A percentile compares a stretch with the other conserved stretches of the same genome.
Conservation (phyloP, 306 rosid species). For the Senna siamea region DNA sequence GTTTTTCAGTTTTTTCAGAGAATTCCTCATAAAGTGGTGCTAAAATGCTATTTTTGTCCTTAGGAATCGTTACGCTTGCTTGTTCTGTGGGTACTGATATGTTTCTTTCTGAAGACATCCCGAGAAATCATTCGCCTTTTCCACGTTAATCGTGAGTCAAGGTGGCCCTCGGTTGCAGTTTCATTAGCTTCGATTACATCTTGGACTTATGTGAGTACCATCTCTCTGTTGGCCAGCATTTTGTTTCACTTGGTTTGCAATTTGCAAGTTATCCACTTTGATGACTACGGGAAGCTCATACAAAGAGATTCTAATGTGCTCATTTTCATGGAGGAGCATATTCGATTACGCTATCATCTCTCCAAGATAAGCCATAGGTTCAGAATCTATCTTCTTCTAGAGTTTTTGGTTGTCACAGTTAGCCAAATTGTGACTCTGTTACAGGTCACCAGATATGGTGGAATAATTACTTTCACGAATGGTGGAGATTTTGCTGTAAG, state of each 20-base stretch:
- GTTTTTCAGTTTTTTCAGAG: neutral
- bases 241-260: constrained; percentile 86
- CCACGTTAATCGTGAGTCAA: constrained; percentile 49
- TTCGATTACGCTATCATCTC: constrained; percentile 73
- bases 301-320: constrained; percentile 68
- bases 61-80: constrained; percentile 69
- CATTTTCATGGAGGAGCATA: constrained; percentile 75
- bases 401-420: constrained; percentile 69
- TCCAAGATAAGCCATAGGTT: constrained; percentile 88
- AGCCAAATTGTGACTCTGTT: constrained; percentile 73
- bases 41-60: neutral
- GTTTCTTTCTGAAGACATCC: constrained; percentile 61
- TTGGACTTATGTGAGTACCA: constrained; percentile 76
- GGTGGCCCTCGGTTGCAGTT: constrained; percentile 59
- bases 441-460: constrained; percentile 62
- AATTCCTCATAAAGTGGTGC: neutral
- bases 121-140: constrained; percentile 63
- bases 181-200: constrained; percentile 56
- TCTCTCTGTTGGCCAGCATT: constrained; percentile 75
- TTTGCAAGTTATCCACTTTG: constrained; percentile 82
- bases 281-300: constrained; percentile 75
- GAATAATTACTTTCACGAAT: constrained; percentile 53
- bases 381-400: constrained; percentile 74
- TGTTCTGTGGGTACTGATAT: constrained; percentile 62
- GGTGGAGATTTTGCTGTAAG: constrained; percentile 93